Evolutionary conservation across 306 rosid species (phyloP).

Genomic region (Rosa multiflora): DNA sequence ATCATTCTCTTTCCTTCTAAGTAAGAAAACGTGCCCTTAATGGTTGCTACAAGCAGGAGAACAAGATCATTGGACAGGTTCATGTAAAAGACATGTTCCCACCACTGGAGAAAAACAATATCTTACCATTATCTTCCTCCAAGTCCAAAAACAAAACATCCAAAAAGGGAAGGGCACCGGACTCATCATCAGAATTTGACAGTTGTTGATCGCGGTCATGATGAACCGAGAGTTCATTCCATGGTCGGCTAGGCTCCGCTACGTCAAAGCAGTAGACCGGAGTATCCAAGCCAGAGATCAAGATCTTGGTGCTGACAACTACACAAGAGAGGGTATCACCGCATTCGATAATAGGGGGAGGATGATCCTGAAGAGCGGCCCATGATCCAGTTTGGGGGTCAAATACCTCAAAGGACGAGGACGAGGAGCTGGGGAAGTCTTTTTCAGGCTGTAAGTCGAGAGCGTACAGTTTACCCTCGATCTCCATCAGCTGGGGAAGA

Average conservation of each 20-base stretch:
- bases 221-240: background rate
- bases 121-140: too few relatives aligned
- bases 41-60: background rate
- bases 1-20: too few relatives aligned
- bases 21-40: too few relatives aligned
- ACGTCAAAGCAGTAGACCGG: background rate
- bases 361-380: background rate
- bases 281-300: background rate
- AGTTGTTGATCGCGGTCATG: too few relatives aligned
- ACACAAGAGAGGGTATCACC: background rate
- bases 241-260: background rate
- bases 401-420: background rate
- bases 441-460: background rate
- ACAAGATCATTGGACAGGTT: background rate
- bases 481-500: background rate
- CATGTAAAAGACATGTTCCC: background rate
- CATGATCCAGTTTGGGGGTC: background rate
- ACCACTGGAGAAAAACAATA: too few relatives aligned
- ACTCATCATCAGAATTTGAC: too few relatives aligned
- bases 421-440: background rate
- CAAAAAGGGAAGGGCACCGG: too few relatives aligned
- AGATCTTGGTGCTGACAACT: background rate
- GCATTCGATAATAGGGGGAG: background rate
- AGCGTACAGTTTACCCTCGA: background rate
- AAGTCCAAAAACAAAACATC: too few relatives aligned